Evolutionary conservation across 108 stramenopile species (phyloP).

Genomic region (Conticribra guillardii): DNA sequence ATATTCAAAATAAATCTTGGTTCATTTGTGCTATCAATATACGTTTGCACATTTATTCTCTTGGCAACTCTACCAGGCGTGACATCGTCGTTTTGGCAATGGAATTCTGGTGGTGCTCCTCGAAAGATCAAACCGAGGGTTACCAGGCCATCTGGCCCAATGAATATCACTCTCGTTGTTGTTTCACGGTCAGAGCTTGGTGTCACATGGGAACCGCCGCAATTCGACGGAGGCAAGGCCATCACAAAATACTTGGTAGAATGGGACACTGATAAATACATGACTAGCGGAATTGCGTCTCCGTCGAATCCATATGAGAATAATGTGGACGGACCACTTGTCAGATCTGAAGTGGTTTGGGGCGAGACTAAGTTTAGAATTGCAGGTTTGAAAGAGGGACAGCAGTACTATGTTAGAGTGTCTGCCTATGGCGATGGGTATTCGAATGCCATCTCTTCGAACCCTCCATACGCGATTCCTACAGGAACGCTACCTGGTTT

Average conservation of each 20-base stretch:
- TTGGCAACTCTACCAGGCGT: constrained; percentile 3
- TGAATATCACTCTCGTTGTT: constrained; percentile 52
- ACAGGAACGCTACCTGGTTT: constrained; percentile 39
- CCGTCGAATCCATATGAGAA: constrained; percentile 43
- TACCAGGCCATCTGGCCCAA: constrained; percentile 48
- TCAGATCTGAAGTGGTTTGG: constrained; percentile 48
- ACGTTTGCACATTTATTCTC: constrained; percentile 11
- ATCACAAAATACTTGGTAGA: constrained; percentile 74
- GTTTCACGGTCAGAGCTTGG: constrained; percentile 64
- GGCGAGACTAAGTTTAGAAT: constrained; percentile 45
- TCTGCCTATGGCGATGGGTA: constrained; percentile 64
- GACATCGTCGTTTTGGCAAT: constrained; percentile 33
- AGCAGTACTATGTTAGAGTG: constrained; percentile 57
- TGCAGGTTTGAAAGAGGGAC: constrained; percentile 42
- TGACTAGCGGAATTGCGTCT: constrained; percentile 39
- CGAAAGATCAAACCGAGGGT: constrained; percentile 42
- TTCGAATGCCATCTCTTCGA: constrained; percentile 47
- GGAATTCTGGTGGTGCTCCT: constrained; percentile 15
- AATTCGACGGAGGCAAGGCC: constrained; percentile 54
- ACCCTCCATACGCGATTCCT: constrained; percentile 41
- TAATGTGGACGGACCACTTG: constrained; percentile 36
- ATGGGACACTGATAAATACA: constrained; percentile 59
- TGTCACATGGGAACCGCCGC: constrained; percentile 57
- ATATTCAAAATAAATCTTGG: background rate
- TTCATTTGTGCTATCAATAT: background rate